Evolutionary conservation across 2,329 filamentous ascomycete species (phyloP).

Genomic region (Bretziella fagacearum): DNA sequence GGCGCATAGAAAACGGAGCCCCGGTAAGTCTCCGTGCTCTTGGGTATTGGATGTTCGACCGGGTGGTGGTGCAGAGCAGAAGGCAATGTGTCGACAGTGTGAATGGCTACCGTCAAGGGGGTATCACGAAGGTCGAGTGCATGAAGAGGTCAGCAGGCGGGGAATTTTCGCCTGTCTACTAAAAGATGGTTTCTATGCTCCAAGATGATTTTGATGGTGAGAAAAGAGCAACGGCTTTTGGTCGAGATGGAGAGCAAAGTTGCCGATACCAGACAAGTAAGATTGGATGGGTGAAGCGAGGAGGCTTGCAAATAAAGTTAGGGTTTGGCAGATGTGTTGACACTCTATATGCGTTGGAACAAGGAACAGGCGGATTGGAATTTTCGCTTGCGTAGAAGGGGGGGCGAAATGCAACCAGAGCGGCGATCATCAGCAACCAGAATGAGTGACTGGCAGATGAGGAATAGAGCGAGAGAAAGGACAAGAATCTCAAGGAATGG

Average conservation of each 20-base stretch:
- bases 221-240: too few relatives aligned
- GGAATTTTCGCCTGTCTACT: too few relatives aligned
- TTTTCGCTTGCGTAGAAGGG: not conserved
- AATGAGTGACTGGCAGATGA: not conserved
- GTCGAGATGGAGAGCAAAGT: not conserved
- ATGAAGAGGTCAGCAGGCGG: too few relatives aligned
- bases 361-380: not conserved
- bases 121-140: too few relatives aligned
- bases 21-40: not conserved
- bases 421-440: not conserved
- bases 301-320: not conserved
- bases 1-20: not conserved
- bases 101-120: too few relatives aligned
- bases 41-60: too few relatives aligned
- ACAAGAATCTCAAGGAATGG: not conserved
- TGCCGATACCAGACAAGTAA: not conserved
- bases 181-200: too few relatives aligned
- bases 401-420: not conserved
- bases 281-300: not conserved
- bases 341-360: too few relatives aligned
- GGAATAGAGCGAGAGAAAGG: not conserved
- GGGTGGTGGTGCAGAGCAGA: too few relatives aligned
- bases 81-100: too few relatives aligned
- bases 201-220: too few relatives aligned
- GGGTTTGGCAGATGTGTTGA: not conserved